Percentiles rank a stretch among this genome's conserved stretches.
Evolutionary conservation across 1,284 basidiomycete species (phyloP).

Genomic region (Testicularia cyperi): DNA sequence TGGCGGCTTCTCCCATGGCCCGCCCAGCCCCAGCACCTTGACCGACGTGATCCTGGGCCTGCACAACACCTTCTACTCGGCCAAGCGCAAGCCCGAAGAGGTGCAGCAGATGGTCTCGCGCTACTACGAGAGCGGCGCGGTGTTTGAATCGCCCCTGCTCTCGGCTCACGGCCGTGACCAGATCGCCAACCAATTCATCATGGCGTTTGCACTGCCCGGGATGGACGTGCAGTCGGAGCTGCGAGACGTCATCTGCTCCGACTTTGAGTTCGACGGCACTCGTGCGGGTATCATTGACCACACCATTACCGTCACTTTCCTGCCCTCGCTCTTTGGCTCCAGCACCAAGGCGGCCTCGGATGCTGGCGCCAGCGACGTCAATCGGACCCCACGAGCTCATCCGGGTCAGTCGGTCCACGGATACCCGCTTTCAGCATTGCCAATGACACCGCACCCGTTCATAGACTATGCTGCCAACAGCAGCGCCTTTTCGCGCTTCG

Average conservation of each 20-base stretch:
- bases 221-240: slow-evolving; percentile 58
- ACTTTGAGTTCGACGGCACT: slow-evolving; percentile 60
- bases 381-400: slow-evolving; percentile 24
- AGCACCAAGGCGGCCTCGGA: slow-evolving; percentile 8
- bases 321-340: slow-evolving; percentile 52
- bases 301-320: slow-evolving; percentile 55
- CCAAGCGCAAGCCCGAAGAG: slow-evolving; percentile 53
- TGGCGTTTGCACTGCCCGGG: slow-evolving; percentile 57
- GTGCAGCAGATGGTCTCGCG: slow-evolving; percentile 53
- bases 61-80: slow-evolving; percentile 57
- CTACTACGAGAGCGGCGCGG: slow-evolving; percentile 56
- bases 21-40: slow-evolving; percentile 58
- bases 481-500: slow-evolving; percentile 31
- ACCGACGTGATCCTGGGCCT: slow-evolving; percentile 58
- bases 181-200: slow-evolving; percentile 59
- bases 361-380: slow-evolving; percentile 17
- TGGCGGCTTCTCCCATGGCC: slow-evolving; percentile 25
- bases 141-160: slow-evolving; percentile 57
- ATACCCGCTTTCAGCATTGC: slow-evolving; percentile 5
- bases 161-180: slow-evolving; percentile 52
- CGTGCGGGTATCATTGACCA: slow-evolving; percentile 60
- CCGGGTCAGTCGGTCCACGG: background rate
- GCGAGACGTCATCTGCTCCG: slow-evolving; percentile 58
- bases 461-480: slow-evolving; percentile 44
- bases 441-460: slow-evolving; percentile 56